These are phyloP conservation scores for Chytriomyces sp. DNA, from an alignment of 192 early-diverging fungal species.

Conservation along the genomic window DNA sequence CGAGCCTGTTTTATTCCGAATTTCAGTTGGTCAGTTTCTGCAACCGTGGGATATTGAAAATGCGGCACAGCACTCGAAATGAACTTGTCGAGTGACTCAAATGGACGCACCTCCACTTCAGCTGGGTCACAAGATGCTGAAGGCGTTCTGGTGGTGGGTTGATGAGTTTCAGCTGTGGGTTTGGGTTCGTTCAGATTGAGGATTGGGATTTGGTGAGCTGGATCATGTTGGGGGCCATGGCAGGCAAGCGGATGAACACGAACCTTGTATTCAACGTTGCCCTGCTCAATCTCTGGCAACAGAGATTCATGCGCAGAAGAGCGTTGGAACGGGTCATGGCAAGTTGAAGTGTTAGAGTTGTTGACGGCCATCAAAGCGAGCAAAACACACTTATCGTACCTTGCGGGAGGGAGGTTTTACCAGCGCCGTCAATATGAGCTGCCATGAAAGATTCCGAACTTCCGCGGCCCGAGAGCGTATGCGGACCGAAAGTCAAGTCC, in stretches of 20 bases:
- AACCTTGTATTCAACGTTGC: constrained; percentile 91
- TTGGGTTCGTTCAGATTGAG: constrained; percentile 5
- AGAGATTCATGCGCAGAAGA: constrained; percentile 35
- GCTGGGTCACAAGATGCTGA: constrained; percentile 87
- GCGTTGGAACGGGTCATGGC: background rate
- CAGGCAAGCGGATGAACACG: background rate
- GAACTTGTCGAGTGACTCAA: background rate
- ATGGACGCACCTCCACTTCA: constrained; percentile 76
- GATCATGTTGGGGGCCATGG: background rate
- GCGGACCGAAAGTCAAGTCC: constrained; percentile 20
- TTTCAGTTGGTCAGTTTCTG: background rate
- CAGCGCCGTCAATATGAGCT: constrained; percentile 19
- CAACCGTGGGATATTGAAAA: background rate
- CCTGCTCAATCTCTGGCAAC: constrained; percentile 85
- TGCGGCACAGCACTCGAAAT: background rate
- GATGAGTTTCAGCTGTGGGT: constrained; percentile 71
- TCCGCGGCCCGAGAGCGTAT: background rate
- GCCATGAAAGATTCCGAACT: constrained; percentile 30
- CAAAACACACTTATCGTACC: background rate
- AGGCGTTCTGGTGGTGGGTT: constrained; percentile 69
- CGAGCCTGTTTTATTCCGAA: constrained; percentile 48
- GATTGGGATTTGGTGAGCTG: background rate
- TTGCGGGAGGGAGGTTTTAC: constrained; percentile 14
- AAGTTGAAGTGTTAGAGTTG: background rate
- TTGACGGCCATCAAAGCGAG: background rate